These are phyloP conservation scores for Boletus insuetus DNA, from an alignment of 768 basidiomycete genomes.

Conservation along the genomic window DNA sequence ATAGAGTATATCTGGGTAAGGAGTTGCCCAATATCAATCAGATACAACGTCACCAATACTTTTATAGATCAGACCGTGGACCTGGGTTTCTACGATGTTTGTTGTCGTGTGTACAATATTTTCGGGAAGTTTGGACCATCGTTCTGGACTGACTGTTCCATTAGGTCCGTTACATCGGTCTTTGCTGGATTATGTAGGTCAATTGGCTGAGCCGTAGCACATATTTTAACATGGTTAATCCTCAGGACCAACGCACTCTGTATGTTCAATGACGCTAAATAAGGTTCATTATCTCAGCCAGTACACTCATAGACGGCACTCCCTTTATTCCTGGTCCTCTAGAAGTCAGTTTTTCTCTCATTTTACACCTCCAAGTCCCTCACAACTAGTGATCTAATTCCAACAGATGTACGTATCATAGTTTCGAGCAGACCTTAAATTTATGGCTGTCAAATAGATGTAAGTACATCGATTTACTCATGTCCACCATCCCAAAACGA, in stretches of 20 bases:
- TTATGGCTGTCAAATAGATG: no score
- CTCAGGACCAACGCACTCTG: neutral
- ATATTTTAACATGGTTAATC: neutral
- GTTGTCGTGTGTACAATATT: neutral
- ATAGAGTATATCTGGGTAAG: conserved; percentile 2
- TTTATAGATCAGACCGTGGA: neutral
- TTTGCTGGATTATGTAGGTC: neutral
- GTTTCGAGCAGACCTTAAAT: no score
- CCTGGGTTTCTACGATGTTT: neutral
- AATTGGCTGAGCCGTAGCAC: no score
- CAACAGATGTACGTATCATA: no score
- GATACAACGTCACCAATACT: neutral
- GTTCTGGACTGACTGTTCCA: neutral
- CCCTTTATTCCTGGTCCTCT: neutral
- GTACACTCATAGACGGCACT: neutral
- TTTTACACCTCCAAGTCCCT: no score
- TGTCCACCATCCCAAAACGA: neutral
- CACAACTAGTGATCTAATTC: no score
- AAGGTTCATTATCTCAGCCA: neutral
- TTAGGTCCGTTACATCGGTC: neutral
- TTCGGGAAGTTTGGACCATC: neutral
- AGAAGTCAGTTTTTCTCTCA: neutral
- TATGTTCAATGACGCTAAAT: neutral
- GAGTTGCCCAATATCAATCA: no score
- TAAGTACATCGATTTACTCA: no score